Percentiles rank a stretch among this genome's conserved stretches.
Conservation (phyloP, 345 rosid species). For the Brassica rapa region DNA sequence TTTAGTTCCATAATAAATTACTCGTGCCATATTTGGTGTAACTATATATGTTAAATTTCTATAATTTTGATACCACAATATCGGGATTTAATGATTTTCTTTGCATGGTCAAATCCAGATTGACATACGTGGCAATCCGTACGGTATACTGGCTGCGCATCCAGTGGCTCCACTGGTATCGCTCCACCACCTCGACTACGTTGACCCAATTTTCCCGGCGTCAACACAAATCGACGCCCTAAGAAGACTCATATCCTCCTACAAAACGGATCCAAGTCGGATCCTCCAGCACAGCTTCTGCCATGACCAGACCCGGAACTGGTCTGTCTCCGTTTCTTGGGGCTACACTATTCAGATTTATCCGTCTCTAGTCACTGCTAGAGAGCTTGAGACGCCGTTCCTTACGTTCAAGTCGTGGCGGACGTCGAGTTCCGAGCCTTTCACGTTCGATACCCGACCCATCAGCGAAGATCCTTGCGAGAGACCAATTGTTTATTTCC, state of each 20-base stretch:
- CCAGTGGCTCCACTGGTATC: slow-evolving; percentile 86
- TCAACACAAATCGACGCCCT: slow-evolving; percentile 52
- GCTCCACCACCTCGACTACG: slow-evolving; percentile 80
- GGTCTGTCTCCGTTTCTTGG: slow-evolving; percentile 87
- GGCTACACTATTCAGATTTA: slow-evolving; percentile 77
- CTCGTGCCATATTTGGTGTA: not conserved
- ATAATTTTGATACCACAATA: not conserved
- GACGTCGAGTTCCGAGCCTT: slow-evolving; percentile 62
- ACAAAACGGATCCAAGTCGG: slow-evolving; percentile 65
- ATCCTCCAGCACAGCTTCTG: slow-evolving; percentile 76
- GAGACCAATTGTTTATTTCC: slow-evolving; percentile 63
- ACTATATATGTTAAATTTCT: not conserved
- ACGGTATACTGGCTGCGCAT: slow-evolving; percentile 79
- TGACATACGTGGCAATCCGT: slow-evolving; percentile 76
- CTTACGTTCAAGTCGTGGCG: slow-evolving; percentile 77
- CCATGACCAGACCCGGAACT: slow-evolving; percentile 57
- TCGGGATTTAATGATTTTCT: not conserved
- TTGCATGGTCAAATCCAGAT: slow-evolving; percentile 45
- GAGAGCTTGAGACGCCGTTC: slow-evolving; percentile 58
- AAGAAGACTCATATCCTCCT: slow-evolving; percentile 50
- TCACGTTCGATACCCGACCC: slow-evolving; percentile 70
- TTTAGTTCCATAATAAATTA: not conserved
- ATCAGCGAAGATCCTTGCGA: slow-evolving; percentile 55
- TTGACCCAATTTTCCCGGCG: slow-evolving; percentile 60
- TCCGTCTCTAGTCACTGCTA: slow-evolving; percentile 56